Conservation (phyloP, 192 early-diverging fungal genomes). For the Rhizophagus sp. region DNA sequence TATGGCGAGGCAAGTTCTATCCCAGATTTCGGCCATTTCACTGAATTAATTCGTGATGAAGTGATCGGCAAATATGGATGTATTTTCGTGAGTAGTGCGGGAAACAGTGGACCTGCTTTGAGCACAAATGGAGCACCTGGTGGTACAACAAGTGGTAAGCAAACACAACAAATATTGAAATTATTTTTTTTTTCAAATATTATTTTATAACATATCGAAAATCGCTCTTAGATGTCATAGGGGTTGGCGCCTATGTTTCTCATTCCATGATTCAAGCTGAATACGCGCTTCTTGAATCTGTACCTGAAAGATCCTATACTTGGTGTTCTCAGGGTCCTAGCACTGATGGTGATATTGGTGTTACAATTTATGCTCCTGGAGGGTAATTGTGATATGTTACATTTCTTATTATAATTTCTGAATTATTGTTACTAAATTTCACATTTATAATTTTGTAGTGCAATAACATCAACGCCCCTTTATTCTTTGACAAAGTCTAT, state of each 20-base stretch:
- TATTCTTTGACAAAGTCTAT: slow-evolving; percentile 71
- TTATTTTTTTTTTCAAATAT: not conserved
- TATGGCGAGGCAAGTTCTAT: slow-evolving; percentile 81
- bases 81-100: slow-evolving; percentile 86
- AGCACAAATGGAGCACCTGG: slow-evolving; percentile 85
- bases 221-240: slow-evolving; percentile 60
- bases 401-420: not conserved
- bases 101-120: slow-evolving; percentile 91
- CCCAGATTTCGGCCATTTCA: slow-evolving; percentile 78
- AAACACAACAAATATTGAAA: not conserved
- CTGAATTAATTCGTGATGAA: slow-evolving; percentile 76
- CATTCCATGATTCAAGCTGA: slow-evolving; percentile 84
- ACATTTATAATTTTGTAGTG: slow-evolving; percentile 48
- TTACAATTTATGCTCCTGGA: slow-evolving; percentile 84
- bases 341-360: slow-evolving; percentile 80
- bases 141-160: slow-evolving; percentile 59
- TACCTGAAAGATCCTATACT: slow-evolving; percentile 79
- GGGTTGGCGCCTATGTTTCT: slow-evolving; percentile 90
- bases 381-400: not conserved
- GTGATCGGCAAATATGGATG: slow-evolving; percentile 80
- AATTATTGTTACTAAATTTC: not conserved
- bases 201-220: not conserved
- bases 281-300: slow-evolving; percentile 79
- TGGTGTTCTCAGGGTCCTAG: slow-evolving; percentile 91
- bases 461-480: slow-evolving; percentile 86